Evolutionary conservation across 441 rosid species (phyloP).

Genomic region (Adansonia rubrostipa): DNA sequence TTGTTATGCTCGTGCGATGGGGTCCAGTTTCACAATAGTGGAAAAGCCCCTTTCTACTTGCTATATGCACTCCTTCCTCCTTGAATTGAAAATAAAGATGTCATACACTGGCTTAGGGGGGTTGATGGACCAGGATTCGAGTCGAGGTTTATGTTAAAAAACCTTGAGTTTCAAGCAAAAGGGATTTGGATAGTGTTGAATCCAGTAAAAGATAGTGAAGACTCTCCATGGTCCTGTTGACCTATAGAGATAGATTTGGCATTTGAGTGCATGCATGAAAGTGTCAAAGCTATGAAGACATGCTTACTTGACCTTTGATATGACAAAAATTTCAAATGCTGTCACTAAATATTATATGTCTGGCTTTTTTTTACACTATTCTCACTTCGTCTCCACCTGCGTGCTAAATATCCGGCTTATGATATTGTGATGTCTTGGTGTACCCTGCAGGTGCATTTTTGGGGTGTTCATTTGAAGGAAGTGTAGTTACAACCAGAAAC

Average conservation of each 20-base stretch:
- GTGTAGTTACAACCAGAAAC: slow-evolving; percentile 68
- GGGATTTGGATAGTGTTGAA: not conserved
- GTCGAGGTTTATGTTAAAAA: not conserved
- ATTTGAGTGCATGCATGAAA: not conserved
- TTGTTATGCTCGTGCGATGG: not conserved
- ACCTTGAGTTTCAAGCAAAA: not conserved
- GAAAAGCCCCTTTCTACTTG: not conserved
- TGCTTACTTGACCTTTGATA: not conserved
- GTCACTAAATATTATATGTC: not conserved
- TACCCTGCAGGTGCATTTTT: slow-evolving; percentile 77
- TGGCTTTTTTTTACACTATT: not conserved
- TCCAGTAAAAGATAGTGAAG: not conserved
- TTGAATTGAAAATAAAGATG: not conserved
- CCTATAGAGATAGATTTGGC: not conserved
- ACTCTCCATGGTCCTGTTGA: not conserved
- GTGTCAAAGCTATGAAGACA: not conserved
- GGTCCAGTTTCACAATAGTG: not conserved
- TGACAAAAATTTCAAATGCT: not conserved
- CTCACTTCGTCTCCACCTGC: not conserved
- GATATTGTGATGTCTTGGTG: not conserved
- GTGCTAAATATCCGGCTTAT: not conserved
- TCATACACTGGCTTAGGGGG: not conserved
- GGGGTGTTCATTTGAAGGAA: slow-evolving; percentile 92
- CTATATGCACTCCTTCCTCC: not conserved
- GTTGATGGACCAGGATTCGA: not conserved